Percentiles rank a stretch among this genome's conserved stretches.
Evolutionary conservation across 768 basidiomycete species (phyloP).

Genomic region (Lactarius pseudohatsudake): DNA sequence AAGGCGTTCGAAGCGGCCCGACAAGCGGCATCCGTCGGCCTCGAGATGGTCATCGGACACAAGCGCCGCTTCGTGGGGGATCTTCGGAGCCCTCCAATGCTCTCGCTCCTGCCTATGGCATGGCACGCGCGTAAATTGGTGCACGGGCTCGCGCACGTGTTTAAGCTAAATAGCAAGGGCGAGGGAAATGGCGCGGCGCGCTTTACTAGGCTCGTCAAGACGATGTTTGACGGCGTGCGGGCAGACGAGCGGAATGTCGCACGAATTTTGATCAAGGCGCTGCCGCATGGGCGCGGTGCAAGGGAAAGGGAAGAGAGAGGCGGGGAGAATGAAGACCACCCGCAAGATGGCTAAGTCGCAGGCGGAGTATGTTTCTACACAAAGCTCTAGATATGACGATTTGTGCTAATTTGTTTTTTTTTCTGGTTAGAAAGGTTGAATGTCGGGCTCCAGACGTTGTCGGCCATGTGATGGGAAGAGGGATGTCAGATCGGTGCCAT

Average conservation of each 20-base stretch:
- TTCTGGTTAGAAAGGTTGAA: conserved; percentile 47
- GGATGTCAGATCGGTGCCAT: conserved; percentile 70
- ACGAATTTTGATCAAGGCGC: too few relatives aligned
- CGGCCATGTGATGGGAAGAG: conserved; percentile 90
- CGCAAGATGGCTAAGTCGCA: too few relatives aligned
- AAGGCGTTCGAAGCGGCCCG: conserved; percentile 57
- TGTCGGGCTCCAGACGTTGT: conserved; percentile 83
- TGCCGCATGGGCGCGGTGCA: too few relatives aligned
- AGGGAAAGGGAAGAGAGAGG: too few relatives aligned
- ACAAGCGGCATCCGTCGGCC: conserved; percentile 34
- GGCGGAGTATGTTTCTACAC: not conserved
- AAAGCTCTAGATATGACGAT: too few relatives aligned
- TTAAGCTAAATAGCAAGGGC: conserved; percentile 78
- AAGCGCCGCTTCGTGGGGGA: conserved; percentile 46
- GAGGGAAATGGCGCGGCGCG: conserved; percentile 65
- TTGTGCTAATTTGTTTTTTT: not conserved
- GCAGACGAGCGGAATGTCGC: conserved; percentile 38
- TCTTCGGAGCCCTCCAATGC: conserved; percentile 50
- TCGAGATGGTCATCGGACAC: conserved; percentile 56
- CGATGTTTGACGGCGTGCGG: conserved; percentile 46
- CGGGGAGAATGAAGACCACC: too few relatives aligned
- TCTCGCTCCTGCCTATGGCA: conserved; percentile 79
- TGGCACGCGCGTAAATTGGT: conserved; percentile 64
- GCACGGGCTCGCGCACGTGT: conserved; percentile 78
- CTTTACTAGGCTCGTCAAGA: conserved; percentile 55